Evolutionary conservation across 202 grass and related monocot genomes (phyloP).

Genomic region (Brachypodium distachyon): DNA sequence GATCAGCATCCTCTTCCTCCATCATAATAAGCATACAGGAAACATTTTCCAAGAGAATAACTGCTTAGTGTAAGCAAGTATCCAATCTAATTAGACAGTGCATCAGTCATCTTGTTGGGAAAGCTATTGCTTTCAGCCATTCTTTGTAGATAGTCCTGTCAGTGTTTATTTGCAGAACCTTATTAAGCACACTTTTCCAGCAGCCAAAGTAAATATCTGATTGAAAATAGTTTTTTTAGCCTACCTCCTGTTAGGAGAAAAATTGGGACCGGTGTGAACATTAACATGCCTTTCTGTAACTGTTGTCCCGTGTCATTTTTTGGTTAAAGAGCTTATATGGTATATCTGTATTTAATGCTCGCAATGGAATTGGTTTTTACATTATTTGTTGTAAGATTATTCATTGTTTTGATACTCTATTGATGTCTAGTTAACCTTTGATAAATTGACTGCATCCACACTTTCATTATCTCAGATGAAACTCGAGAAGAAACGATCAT

Average conservation of each 20-base stretch:
- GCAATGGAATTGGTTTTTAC: background rate
- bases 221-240: background rate
- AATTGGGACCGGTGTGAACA: background rate
- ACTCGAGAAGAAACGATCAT: slow-evolving; percentile 85
- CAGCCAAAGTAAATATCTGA: background rate
- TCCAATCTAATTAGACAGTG: background rate
- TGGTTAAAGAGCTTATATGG: background rate
- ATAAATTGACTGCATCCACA: background rate
- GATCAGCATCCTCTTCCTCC: background rate
- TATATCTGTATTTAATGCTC: background rate
- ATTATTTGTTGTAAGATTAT: background rate
- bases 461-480: slow-evolving; percentile 56
- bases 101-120: background rate
- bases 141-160: background rate
- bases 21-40: background rate
- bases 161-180: background rate
- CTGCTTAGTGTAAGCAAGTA: background rate
- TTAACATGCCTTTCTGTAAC: background rate
- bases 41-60: background rate
- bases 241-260: background rate
- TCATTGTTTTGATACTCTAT: background rate
- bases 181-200: background rate
- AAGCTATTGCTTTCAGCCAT: background rate
- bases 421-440: background rate
- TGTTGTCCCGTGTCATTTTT: background rate